Conservation (phyloP, 2,329 filamentous ascomycete genomes). For the Xylariaceae sp. region DNA sequence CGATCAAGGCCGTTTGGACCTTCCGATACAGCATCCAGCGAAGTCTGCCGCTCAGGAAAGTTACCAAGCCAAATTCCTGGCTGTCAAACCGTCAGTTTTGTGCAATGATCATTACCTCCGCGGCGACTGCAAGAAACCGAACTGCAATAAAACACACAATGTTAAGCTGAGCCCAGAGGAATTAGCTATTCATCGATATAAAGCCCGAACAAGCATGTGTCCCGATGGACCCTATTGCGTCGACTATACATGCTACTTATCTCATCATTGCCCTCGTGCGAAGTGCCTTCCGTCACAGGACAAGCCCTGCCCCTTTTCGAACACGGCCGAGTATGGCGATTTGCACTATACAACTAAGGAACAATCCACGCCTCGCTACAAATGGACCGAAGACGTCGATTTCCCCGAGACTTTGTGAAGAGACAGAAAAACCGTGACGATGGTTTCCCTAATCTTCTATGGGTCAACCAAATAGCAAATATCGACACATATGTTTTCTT, state of each 20-base stretch:
- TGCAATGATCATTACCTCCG: conserved; percentile 34
- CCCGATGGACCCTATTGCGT: conserved; percentile 30
- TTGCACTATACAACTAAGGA: conserved; percentile 28
- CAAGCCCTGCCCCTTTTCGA: conserved; percentile 26
- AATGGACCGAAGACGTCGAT: conserved; percentile 27
- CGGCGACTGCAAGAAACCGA: conserved; percentile 26
- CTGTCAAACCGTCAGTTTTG: conserved; percentile 29
- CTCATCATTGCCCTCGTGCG: conserved; percentile 30
- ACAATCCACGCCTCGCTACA: conserved; percentile 27
- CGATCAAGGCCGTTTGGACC: conserved; percentile 29
- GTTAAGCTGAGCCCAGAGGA: conserved; percentile 28
- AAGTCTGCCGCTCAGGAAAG: conserved; percentile 27
- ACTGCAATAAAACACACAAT: conserved; percentile 32
- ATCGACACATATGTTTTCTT: too few relatives aligned
- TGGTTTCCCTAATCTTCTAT: too few relatives aligned
- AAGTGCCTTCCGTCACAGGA: conserved; percentile 21
- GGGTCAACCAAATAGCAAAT: too few relatives aligned
- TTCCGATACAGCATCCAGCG: conserved; percentile 29
- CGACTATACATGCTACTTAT: conserved; percentile 33
- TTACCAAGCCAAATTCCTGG: conserved; percentile 31
- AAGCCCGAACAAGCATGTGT: conserved; percentile 32
- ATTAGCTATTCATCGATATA: conserved; percentile 34
- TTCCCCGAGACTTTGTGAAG: conserved; percentile 54
- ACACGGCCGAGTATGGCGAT: conserved; percentile 29
- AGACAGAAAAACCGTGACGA: too few relatives aligned